Base-by-base conservation (phyloP, 1,284 basidiomycete species). In the Leccinum subrobustum region DNA sequence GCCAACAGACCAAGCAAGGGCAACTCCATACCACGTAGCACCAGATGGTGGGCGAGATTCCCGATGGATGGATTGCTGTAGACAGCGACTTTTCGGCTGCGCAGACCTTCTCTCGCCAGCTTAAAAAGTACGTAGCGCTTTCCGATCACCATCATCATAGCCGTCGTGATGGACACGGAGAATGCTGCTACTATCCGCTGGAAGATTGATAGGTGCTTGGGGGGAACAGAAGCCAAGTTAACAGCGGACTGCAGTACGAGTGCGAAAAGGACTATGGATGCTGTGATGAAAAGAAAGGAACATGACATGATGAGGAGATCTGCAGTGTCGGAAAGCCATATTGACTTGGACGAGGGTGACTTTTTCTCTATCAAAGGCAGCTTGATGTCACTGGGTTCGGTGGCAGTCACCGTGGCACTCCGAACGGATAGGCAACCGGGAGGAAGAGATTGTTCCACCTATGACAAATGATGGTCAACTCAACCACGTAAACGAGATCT, bases 91-190 rank as follows among this genome's bases (percentile, higher is more conserved):
- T 56, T 56, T 52, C 48, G 51, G 47, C 65, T 58, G 23, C 62
- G 59, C 4, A 68, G 25, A 16, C 65, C 62, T 16, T 31, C 56
- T n/a, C 44, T 59, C 5, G 59, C n/a, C 3, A 70, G 52, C 31
- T 65, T 68, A 59, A 67, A 61, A 42, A 70, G 47, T 4, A 68
- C 59, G 33, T 66, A 66, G 29, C 66, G 60, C 25, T 61, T 66
- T 31, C 65, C 63, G 0, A 35, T 55, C 6, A 69, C 54, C 39
- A 63, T 42, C 39, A 63, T 59, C 52, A 66, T 42, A 6, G 65
- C 63, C 1, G 67, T 69, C 3, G 63, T 63, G 47, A 60, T 27
- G 25, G 56, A 23, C 2, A 57, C 20, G 2, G 63, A 59, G 16
- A 65, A 52, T 7, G 65, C 16, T 12, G 65, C 54, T 56, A 64